phyloP scores from a whole-genome alignment of 345 rosid species.

The Mangifera indica region DNA sequence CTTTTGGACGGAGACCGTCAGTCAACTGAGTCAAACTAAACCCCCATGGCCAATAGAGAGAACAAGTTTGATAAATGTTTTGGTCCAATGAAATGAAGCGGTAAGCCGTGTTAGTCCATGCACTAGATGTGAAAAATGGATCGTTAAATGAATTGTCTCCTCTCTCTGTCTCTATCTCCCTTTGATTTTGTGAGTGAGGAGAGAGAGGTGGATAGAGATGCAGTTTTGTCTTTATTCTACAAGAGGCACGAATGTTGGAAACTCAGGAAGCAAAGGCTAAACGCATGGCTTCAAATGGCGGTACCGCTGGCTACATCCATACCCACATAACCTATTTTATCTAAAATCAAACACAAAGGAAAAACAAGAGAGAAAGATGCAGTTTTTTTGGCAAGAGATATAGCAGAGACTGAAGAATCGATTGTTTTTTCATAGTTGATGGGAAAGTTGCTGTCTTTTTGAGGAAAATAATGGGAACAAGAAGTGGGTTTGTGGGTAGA shows the following conservation, averaged over 20 bases:
- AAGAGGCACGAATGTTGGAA: constrained; percentile 71
- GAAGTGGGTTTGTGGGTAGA: constrained; percentile 28
- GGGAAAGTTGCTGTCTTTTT: constrained; percentile 19
- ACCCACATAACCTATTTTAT: constrained; percentile 1
- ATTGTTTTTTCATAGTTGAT: constrained; percentile 13
- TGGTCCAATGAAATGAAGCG: constrained; percentile 6
- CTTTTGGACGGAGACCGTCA: constrained; percentile 11
- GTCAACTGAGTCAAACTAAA: constrained; percentile 6
- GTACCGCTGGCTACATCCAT: constrained; percentile 49
- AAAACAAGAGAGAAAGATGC: too few species aligned
- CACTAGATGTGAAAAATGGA: constrained; percentile 13
- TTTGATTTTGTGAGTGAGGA: neutral
- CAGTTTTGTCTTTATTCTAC: constrained; percentile 52
- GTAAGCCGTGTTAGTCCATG: neutral
- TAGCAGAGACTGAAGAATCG: constrained; percentile 20
- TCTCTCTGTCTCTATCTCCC: neutral
- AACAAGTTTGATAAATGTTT: neutral
- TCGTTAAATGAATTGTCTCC: constrained; percentile 8
- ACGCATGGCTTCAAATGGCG: constrained; percentile 55
- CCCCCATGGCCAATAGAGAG: neutral
- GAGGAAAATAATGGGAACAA: constrained; percentile 22
- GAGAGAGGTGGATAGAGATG: constrained; percentile 10
- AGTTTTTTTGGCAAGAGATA: neutral
- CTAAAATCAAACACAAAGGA: neutral
- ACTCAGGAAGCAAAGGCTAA: constrained; percentile 64